Conservation (phyloP, 2,329 filamentous ascomycete species). For the Ceratocystis eucalypticola region DNA sequence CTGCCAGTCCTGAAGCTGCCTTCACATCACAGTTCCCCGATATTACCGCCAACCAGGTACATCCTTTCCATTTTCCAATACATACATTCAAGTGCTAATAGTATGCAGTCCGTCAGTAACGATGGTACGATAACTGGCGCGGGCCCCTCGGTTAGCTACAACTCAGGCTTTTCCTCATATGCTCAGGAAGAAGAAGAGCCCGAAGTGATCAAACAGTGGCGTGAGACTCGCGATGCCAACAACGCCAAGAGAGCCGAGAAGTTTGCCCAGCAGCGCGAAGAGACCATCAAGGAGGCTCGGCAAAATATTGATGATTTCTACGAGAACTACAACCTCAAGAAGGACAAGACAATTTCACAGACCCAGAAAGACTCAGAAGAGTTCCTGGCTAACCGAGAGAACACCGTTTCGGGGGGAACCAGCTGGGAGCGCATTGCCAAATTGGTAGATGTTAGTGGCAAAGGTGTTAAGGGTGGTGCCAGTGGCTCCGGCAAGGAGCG, state of each 20-base stretch:
- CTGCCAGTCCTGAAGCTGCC: slow-evolving; percentile 67
- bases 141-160: slow-evolving; percentile 44
- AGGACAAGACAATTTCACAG: slow-evolving; percentile 82
- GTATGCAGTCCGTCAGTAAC: slow-evolving; percentile 52
- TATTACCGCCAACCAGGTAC: slow-evolving; percentile 56
- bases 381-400: slow-evolving; percentile 76
- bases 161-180: slow-evolving; percentile 46
- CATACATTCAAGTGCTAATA: not conserved
- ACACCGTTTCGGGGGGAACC: slow-evolving; percentile 86
- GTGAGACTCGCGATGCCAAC: slow-evolving; percentile 71
- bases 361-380: slow-evolving; percentile 86
- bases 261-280: slow-evolving; percentile 65
- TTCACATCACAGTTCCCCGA: slow-evolving; percentile 60
- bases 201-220: slow-evolving; percentile 82
- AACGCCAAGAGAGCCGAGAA: slow-evolving; percentile 75
- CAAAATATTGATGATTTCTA: slow-evolving; percentile 98
- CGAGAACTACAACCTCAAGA: slow-evolving; percentile 97
- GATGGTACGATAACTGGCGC: slow-evolving; percentile 66
- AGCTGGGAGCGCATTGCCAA: slow-evolving; percentile 98
- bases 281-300: slow-evolving; percentile 79
- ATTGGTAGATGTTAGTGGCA: slow-evolving; percentile 91
- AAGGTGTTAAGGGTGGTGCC: slow-evolving; percentile 74
- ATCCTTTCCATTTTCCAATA: not conserved
- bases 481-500: slow-evolving; percentile 88
- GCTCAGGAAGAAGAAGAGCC: slow-evolving; percentile 61